Conservation (phyloP, 1,284 basidiomycete species). For the Phaffia rhodozyma region DNA sequence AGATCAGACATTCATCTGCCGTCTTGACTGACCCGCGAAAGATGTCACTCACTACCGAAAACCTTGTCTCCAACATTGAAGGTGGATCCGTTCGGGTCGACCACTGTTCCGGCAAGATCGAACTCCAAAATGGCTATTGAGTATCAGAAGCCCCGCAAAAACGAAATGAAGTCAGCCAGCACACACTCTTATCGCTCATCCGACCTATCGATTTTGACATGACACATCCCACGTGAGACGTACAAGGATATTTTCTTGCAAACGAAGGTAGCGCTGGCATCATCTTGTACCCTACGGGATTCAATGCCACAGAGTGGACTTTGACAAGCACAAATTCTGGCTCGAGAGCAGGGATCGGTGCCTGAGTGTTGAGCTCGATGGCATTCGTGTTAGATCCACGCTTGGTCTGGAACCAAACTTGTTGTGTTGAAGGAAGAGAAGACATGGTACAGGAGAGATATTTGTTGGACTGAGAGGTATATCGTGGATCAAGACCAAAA, state of each 20-base stretch:
- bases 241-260: slow-evolving; percentile 10
- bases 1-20: too few relatives aligned
- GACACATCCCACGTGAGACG: neutral
- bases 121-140: slow-evolving; percentile 17
- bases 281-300: slow-evolving; percentile 21
- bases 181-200: too few relatives aligned
- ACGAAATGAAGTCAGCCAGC: neutral
- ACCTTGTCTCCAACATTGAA: slow-evolving; percentile 9
- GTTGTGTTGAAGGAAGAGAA: slow-evolving; percentile 7
- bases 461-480: too few relatives aligned
- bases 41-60: neutral
- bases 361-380: slow-evolving; percentile 17
- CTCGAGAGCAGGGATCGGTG: slow-evolving; percentile 17
- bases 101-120: slow-evolving; percentile 21
- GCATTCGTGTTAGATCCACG: slow-evolving; percentile 17
- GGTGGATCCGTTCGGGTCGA: slow-evolving; percentile 14
- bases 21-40: too few relatives aligned
- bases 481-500: too few relatives aligned
- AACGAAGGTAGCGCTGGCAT: slow-evolving; percentile 16
- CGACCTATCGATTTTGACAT: neutral
- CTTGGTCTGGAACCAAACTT: slow-evolving; percentile 19
- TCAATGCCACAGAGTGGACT: slow-evolving; percentile 19
- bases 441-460: neutral
- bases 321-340: slow-evolving; percentile 19
- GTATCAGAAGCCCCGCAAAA: neutral